Conservation (phyloP, 2,329 filamentous ascomycete genomes). For the Bimuria novae-zelandiae region DNA sequence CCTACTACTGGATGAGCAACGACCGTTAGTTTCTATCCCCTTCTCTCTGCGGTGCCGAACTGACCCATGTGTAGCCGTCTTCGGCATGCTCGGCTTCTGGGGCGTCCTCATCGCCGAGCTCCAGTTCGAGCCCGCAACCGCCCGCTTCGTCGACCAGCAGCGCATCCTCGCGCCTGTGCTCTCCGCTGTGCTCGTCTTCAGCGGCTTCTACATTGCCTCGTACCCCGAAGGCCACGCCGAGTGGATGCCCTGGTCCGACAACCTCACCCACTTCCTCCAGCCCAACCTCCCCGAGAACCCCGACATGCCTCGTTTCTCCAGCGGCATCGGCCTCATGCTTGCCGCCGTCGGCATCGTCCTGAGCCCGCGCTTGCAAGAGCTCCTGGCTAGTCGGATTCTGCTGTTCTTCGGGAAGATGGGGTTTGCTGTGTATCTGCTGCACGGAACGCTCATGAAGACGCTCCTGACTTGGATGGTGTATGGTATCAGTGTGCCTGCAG, state of each 20-base stretch:
- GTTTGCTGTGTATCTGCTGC: slow-evolving; percentile 13
- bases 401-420: slow-evolving; percentile 13
- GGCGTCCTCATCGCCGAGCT: slow-evolving; percentile 14
- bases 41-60: neutral
- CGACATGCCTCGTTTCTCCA: slow-evolving; percentile 11
- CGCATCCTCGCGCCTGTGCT: slow-evolving; percentile 6
- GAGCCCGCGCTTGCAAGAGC: slow-evolving; percentile 8
- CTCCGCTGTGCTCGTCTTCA: slow-evolving; percentile 9
- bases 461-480: slow-evolving; percentile 13
- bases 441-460: slow-evolving; percentile 12
- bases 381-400: slow-evolving; percentile 5
- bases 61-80: slow-evolving; percentile 9
- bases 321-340: slow-evolving; percentile 12
- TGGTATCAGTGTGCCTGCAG: slow-evolving; percentile 9
- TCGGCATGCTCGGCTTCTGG: slow-evolving; percentile 13
- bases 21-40: slow-evolving; percentile 5
- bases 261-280: slow-evolving; percentile 7
- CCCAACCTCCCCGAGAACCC: slow-evolving; percentile 9
- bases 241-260: slow-evolving; percentile 11
- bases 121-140: slow-evolving; percentile 11
- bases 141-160: slow-evolving; percentile 9
- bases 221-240: slow-evolving; percentile 12
- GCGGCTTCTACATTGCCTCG: slow-evolving; percentile 10
- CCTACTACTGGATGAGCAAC: slow-evolving; percentile 8
- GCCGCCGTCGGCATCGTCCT: slow-evolving; percentile 9